Conservation (phyloP, 2,329 filamentous ascomycete genomes). For the Onygenales sp. region DNA sequence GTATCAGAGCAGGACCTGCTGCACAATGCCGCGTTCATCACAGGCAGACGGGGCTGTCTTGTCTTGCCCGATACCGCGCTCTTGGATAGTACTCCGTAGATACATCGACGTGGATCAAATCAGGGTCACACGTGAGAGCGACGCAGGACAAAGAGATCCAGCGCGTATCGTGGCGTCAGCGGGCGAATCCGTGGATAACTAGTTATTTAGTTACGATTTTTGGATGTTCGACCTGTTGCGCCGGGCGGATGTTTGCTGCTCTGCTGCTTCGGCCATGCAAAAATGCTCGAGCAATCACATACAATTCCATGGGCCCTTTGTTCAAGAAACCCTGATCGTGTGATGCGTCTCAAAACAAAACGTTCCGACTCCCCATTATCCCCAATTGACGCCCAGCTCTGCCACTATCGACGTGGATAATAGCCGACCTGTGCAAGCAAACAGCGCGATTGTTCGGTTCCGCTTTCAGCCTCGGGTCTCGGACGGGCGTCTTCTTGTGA, state of each 20-base stretch:
- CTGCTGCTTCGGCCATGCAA: too few species aligned
- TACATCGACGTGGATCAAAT: not conserved
- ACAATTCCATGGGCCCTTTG: too few species aligned
- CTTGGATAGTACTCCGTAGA: too few species aligned
- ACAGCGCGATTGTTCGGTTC: not conserved
- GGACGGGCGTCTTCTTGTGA: not conserved
- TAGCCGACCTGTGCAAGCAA: not conserved
- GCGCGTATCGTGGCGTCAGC: not conserved
- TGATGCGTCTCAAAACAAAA: not conserved
- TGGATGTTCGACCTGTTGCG: too few species aligned
- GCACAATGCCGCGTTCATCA: too few species aligned
- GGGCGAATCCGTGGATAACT: too few species aligned
- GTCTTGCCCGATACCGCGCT: too few species aligned
- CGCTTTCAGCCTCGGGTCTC: not conserved
- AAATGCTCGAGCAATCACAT: too few species aligned
- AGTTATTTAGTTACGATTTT: too few species aligned
- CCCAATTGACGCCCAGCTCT: not conserved
- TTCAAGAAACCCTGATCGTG: not conserved
- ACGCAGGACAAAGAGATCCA: conserved; percentile 1
- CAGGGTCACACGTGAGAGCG: not conserved
- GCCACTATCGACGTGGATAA: not conserved
- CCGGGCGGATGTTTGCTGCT: too few species aligned
- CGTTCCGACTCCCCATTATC: not conserved
- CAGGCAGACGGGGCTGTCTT: too few species aligned
- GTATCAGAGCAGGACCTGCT: too few species aligned